Percentiles rank a stretch among this genome's conserved stretches.
These are phyloP conservation scores for Viridothelium virens DNA, from an alignment of 495 filamentous ascomycete genomes.

Conservation along the genomic window DNA sequence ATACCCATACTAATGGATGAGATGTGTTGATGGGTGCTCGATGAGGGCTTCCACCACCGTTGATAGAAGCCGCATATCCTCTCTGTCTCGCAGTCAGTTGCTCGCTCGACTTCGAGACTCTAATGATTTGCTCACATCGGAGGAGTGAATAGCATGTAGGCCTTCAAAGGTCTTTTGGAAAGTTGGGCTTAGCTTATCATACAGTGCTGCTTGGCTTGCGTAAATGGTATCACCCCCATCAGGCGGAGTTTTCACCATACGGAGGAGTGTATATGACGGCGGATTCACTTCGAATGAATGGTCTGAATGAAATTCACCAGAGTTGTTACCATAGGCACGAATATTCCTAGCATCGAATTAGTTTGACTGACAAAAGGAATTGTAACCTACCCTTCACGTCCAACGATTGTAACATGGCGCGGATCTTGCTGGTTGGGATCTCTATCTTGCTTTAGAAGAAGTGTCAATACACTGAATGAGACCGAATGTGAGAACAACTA, in stretches of 20 bases:
- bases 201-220: conserved; percentile 29
- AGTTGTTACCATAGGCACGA: background rate
- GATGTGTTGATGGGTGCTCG: conserved; percentile 16
- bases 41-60: conserved; percentile 17
- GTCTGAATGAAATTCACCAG: conserved; percentile 3
- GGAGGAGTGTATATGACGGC: conserved; percentile 7
- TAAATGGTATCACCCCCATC: conserved; percentile 34
- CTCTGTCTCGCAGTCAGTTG: conserved; percentile 6
- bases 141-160: conserved; percentile 16
- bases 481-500: background rate
- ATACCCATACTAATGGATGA: conserved; percentile 17
- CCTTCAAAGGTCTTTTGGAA: conserved; percentile 19
- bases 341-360: background rate
- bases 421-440: conserved; percentile 14
- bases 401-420: conserved; percentile 5
- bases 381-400: conserved; percentile 6
- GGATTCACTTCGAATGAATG: conserved; percentile 8
- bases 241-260: conserved; percentile 17
- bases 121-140: conserved; percentile 5
- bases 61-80: conserved; percentile 19
- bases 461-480: background rate
- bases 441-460: conserved; percentile 12
- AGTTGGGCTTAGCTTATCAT: conserved; percentile 22
- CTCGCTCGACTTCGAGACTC: background rate
- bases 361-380: background rate